These are phyloP conservation scores for Cyclotella atomus DNA, from an alignment of 108 stramenopile genomes.

Conservation along the genomic window DNA sequence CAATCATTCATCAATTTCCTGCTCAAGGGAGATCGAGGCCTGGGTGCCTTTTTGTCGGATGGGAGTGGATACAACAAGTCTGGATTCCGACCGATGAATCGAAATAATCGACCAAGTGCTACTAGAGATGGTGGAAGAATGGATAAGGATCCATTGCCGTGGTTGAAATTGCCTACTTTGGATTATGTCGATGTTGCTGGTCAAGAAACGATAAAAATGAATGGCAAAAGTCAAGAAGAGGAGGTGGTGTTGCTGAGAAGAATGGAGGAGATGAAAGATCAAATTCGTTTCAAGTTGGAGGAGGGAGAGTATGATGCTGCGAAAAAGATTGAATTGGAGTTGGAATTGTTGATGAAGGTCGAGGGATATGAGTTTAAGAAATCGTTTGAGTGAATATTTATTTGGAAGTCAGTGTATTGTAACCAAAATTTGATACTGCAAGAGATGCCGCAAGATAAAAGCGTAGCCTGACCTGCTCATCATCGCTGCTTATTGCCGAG, in stretches of 20 bases:
- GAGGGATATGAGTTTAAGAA: slow-evolving; percentile 45
- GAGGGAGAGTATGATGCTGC: slow-evolving; percentile 58
- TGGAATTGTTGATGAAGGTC: slow-evolving; percentile 57
- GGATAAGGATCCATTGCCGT: slow-evolving; percentile 75
- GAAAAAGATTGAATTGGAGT: slow-evolving; percentile 37
- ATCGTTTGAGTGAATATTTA: not conserved
- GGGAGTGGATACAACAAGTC: slow-evolving; percentile 63
- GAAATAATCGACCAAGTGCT: slow-evolving; percentile 24
- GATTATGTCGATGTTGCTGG: slow-evolving; percentile 86
- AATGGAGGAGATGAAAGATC: slow-evolving; percentile 46
- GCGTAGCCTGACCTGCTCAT: too few species aligned
- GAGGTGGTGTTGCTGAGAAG: slow-evolving; percentile 34
- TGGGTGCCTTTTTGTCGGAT: slow-evolving; percentile 76
- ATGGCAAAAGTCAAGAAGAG: not conserved
- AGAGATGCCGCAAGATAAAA: too few species aligned
- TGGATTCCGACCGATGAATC: too few species aligned
- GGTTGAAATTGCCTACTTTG: slow-evolving; percentile 73
- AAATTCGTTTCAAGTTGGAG: slow-evolving; percentile 46
- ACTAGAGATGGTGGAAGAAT: not conserved
- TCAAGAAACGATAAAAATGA: slow-evolving; percentile 43
- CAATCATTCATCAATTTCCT: slow-evolving; percentile 70
- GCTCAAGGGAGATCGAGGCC: slow-evolving; percentile 68
- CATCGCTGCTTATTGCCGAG: too few species aligned
- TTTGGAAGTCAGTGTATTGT: too few species aligned
- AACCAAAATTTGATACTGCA: too few species aligned